phyloP scores from a whole-genome alignment of 352 stramenopile species.

The Phytophthora sp. region DNA sequence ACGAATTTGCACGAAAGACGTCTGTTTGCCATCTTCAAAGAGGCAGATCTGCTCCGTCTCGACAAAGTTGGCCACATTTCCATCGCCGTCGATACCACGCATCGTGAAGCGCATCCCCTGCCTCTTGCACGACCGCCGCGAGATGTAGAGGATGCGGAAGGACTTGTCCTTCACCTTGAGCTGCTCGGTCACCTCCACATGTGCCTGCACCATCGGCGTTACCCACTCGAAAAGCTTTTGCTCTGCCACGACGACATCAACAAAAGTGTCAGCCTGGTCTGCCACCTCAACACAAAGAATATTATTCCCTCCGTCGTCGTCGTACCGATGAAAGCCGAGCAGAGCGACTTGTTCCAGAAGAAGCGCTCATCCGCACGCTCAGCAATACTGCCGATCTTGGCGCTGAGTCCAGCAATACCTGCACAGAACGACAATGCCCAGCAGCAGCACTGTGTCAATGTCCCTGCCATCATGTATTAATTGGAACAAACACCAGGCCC shows the following conservation, averaged over 20 bases:
- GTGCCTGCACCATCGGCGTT: slow-evolving; percentile 80
- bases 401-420: slow-evolving; percentile 65
- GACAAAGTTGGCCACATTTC: slow-evolving; percentile 95
- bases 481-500: background rate
- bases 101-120: slow-evolving; percentile 93
- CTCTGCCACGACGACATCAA: slow-evolving; percentile 36
- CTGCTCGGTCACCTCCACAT: slow-evolving; percentile 59
- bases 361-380: slow-evolving; percentile 90
- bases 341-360: slow-evolving; percentile 92
- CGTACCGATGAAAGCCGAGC: slow-evolving; percentile 60
- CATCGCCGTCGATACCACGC: slow-evolving; percentile 91
- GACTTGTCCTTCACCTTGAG: slow-evolving; percentile 53
- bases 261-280: slow-evolving; percentile 4
- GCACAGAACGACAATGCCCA: background rate
- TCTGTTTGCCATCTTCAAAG: slow-evolving; percentile 57
- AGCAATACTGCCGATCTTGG: slow-evolving; percentile 56
- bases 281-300: background rate
- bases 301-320: too few relatives aligned
- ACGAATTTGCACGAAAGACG: slow-evolving; percentile 86
- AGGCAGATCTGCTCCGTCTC: slow-evolving; percentile 95
- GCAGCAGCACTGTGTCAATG: slow-evolving; percentile 6
- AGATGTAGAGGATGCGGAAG: slow-evolving; percentile 82
- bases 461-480: background rate
- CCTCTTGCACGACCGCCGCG: slow-evolving; percentile 74
- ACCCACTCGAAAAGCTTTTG: slow-evolving; percentile 83